These are phyloP conservation scores for Pichia cactophila DNA, from an alignment of 1,139 yeast species.

Conservation along the genomic window DNA sequence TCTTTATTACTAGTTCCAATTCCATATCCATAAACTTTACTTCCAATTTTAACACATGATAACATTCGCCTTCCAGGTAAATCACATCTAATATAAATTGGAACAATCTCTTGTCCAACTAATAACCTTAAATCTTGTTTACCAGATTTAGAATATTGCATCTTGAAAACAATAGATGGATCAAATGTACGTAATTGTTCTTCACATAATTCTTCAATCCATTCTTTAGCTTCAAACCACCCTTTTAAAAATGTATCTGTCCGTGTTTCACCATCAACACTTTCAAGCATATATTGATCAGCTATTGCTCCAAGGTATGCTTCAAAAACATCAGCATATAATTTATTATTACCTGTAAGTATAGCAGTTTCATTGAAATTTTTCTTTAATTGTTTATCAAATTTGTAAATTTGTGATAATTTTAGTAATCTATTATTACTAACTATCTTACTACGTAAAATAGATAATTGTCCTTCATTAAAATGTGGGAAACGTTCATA, in stretches of 20 bases:
- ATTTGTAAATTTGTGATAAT: conserved; percentile 62
- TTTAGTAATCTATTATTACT: conserved; percentile 63
- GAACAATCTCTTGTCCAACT: conserved; percentile 66
- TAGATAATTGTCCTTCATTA: conserved; percentile 73
- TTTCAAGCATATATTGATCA: conserved; percentile 17
- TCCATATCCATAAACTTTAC: conserved; percentile 48
- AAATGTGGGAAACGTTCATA: conserved; percentile 61
- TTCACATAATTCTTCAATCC: conserved; percentile 51
- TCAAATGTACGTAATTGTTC: conserved; percentile 30
- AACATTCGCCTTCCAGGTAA: conserved; percentile 30
- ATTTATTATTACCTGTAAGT: conserved; percentile 40
- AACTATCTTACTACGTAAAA: conserved; percentile 59
- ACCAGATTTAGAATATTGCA: conserved; percentile 48
- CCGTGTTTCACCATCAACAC: conserved; percentile 14
- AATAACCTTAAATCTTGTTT: conserved; percentile 71
- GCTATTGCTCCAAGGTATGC: conserved; percentile 77
- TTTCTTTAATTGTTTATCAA: conserved; percentile 52
- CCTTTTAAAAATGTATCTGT: conserved; percentile 43
- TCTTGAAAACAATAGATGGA: conserved; percentile 34
- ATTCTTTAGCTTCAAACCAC: conserved; percentile 41
- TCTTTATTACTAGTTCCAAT: conserved; percentile 52
- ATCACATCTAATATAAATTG: conserved; percentile 51
- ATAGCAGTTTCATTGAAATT: conserved; percentile 32
- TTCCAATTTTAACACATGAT: conserved; percentile 50
- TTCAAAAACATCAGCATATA: conserved; percentile 72